phyloP scores from a whole-genome alignment of 768 basidiomycete genomes.

The Pleurotus tuber-regium region DNA sequence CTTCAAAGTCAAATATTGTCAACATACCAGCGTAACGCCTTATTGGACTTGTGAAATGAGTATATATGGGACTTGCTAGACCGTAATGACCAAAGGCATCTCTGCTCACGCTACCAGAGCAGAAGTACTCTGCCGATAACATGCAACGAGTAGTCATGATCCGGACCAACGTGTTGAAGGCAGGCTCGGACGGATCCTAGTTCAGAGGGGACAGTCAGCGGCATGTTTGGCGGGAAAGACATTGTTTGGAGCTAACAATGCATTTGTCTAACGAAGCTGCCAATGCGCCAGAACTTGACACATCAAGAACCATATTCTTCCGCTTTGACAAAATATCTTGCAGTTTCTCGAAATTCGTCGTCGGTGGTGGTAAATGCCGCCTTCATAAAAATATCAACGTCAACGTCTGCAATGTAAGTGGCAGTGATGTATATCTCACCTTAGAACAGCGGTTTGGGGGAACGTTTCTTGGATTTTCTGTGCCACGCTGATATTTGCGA shows the following conservation, averaged over 20 bases:
- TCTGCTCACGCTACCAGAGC: slow-evolving; percentile 87
- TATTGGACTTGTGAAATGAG: slow-evolving; percentile 98
- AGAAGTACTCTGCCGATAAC: slow-evolving; percentile 98
- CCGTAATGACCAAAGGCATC: slow-evolving; percentile 98
- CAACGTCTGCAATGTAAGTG: background rate
- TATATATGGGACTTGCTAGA: slow-evolving; percentile 95
- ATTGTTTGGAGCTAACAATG: slow-evolving; percentile 51
- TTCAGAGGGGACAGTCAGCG: background rate
- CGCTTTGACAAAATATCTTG: slow-evolving; percentile 90
- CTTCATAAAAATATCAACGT: slow-evolving; percentile 32
- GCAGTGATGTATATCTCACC: slow-evolving; percentile 38
- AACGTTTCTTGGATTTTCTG: slow-evolving; percentile 89
- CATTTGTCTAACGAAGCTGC: slow-evolving; percentile 88
- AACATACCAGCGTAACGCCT: slow-evolving; percentile 85
- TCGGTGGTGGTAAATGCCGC: slow-evolving; percentile 89
- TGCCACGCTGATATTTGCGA: slow-evolving; percentile 95
- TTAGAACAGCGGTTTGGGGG: slow-evolving; percentile 91
- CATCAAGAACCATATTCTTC: slow-evolving; percentile 79
- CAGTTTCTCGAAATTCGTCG: slow-evolving; percentile 91
- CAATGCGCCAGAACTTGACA: slow-evolving; percentile 86
- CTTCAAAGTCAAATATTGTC: too few species aligned
- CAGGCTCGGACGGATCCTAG: slow-evolving; percentile 79
- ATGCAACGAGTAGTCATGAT: slow-evolving; percentile 99
- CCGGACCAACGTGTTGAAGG: slow-evolving; percentile 96
- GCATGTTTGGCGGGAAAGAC: background rate